These are phyloP conservation scores for Diaporthe citriasiana DNA, from an alignment of 2,329 filamentous ascomycete genomes.

Conservation along the genomic window DNA sequence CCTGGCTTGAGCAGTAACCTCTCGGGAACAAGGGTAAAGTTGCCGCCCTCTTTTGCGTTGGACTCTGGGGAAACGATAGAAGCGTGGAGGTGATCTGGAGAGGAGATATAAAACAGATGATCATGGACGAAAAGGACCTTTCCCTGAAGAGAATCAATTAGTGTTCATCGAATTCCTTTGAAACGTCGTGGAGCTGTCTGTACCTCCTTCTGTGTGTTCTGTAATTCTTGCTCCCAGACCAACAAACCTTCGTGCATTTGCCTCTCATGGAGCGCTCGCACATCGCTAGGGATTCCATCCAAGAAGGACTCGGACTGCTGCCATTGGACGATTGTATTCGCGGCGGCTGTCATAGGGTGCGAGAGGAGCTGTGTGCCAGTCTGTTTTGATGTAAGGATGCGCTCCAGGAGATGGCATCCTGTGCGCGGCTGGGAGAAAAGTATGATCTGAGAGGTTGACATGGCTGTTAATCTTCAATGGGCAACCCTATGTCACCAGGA, in stretches of 20 bases:
- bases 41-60: neutral
- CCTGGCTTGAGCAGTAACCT: neutral
- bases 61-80: neutral
- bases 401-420: slow-evolving; percentile 7
- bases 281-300: neutral
- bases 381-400: slow-evolving; percentile 12
- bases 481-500: neutral
- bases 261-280: neutral
- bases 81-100: neutral
- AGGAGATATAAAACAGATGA: neutral
- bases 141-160: neutral
- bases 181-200: neutral
- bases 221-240: neutral
- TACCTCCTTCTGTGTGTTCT: neutral
- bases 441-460: slow-evolving; percentile 17
- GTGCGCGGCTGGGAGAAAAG: slow-evolving; percentile 20
- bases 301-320: neutral
- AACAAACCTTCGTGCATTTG: neutral
- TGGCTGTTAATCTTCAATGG: neutral
- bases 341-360: slow-evolving; percentile 2
- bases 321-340: neutral
- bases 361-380: neutral
- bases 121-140: slow-evolving; percentile 12
- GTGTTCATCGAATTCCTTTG: neutral
- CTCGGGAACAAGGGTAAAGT: neutral